Base-by-base conservation (phyloP, 768 basidiomycete species). In the Naganishia vishniacii region DNA sequence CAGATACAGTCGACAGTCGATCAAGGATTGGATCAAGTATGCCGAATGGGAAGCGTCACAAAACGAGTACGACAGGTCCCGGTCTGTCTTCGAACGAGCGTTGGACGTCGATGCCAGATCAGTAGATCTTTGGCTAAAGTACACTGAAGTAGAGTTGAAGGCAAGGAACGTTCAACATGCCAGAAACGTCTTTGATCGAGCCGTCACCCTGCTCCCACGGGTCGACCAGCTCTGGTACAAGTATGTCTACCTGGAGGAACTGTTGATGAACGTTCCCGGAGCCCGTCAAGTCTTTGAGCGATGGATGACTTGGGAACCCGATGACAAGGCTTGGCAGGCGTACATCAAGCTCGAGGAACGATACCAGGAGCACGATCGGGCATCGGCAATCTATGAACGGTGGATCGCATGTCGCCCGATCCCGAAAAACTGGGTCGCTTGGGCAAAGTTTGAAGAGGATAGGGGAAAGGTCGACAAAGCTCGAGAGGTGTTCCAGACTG, bases 271-370 rank as follows among this genome's bases (percentile, higher is more conserved):
- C 73, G 87, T 99, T 32, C 85, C 93, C 0, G 95, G 95, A 41
- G 92, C 93, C 1, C 86, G 95, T 9, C 94, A 98, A 75, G 91
- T 98, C 61, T 99, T 98, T 67, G 95, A 99, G 77, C 84, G 95
- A 48, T 99, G 95, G 95, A 94, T 98, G 91, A 84, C 90, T 69
- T 98, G 95, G 95, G 95, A 98, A 75, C 95, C 95, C 0, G 93
- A 98, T 71, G 95, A 98, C 83, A 97, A 97, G 60, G 92, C 94
- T 3, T 99, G 94, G 94, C 89, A 92, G 74, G 91, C 91, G n/a
- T 98, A 94, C 78, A 89, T 98, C 82, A 98, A 99, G 80, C 82
- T 98, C 76, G 95, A 99, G 80, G 86, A 88, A 73, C 84, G 95
- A 58, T 99, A 98, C 75, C 81, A 85, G 62, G 95, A 99, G 77